Evolutionary conservation across 768 basidiomycete species (phyloP), one percentile per base, ranked within the genome.

Genomic region (Neoboletus brunneissimus): DNA sequence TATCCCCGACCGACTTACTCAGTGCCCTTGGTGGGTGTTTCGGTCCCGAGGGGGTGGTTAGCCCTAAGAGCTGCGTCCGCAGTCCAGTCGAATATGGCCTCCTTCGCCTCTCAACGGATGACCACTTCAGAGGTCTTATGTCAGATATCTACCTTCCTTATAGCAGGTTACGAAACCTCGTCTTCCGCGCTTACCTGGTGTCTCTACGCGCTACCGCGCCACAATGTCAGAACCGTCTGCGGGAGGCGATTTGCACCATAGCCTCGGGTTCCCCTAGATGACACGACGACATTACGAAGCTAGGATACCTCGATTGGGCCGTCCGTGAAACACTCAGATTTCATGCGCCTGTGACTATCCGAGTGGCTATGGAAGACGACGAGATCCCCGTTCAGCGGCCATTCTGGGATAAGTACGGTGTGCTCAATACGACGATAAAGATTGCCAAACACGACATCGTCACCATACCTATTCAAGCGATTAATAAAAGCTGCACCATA

Each of bases 151-250:
- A 86, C 83, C 0, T 86, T 87, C 65, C 74, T 87, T 31, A 76
- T 81, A 15, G 82, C 84, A 5, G 86, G 87, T 12, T 81, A 88
- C 71, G 86, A 88, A 66, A 85, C 85, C 1, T 80, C 80, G 18
- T 75, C 82, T 0, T 76, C 76, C 7, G 81, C 84, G 4, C 72
- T 87, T 16, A 77, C 83, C 8, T 89, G 85, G 85, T 80, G 80
- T 53, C 73, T 88, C 3, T 85, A 83, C 65, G 77, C 80, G 42
- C 78, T 88, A 73, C 76, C 53, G 65, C 78, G 46, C 79, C 78
- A 0, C 68, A 66, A 3, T 67, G 70, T n/a, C 86, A 87, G 63
- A 56, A 61, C 20, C 67, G 67, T 41, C 73, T 88, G 12, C 79
- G 83, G 18, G 68, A 68, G 12, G 81, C 80, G 29, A 68, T 83